Evolutionary conservation across 129 eudicot species (phyloP).

Genomic region (Helichrysum umbraculigerum): DNA sequence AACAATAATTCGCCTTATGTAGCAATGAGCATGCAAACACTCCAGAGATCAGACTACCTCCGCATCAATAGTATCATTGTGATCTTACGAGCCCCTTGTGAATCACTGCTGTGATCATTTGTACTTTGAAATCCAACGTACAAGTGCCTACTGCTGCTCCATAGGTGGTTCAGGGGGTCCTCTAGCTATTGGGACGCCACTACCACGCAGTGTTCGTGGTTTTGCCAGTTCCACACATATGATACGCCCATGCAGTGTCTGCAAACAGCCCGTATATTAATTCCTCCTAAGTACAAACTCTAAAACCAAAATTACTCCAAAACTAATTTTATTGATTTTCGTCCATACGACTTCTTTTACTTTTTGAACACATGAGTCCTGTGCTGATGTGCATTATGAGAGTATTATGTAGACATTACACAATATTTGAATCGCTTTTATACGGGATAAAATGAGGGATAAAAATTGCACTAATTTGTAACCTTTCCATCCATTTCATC

Average conservation of each 20-base stretch:
- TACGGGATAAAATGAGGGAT: not conserved
- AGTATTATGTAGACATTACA: not conserved
- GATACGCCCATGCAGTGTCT: slow-evolving; percentile 70
- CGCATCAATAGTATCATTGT: not conserved
- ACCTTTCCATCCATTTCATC: slow-evolving; percentile 87
- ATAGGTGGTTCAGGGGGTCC: slow-evolving; percentile 74
- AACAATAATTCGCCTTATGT: not conserved
- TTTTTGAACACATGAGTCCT: not conserved
- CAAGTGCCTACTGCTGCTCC: slow-evolving; percentile 32
- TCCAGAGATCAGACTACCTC: slow-evolving; percentile 17
- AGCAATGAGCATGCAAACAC: slow-evolving; percentile 2
- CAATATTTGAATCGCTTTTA: not conserved
- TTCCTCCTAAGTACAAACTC: not conserved
- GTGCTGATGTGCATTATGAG: not conserved
- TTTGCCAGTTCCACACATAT: slow-evolving; percentile 72
- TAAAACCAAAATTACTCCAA: not conserved
- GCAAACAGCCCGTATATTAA: slow-evolving; percentile 30
- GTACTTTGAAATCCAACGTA: not conserved
- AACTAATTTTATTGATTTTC: too few relatives aligned
- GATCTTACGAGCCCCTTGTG: slow-evolving; percentile 13
- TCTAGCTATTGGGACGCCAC: slow-evolving; percentile 71
- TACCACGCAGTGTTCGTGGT: slow-evolving; percentile 36
- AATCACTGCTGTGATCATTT: slow-evolving; percentile 10
- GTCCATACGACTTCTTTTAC: not conserved
- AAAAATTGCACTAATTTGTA: not conserved